phyloP scores from a whole-genome alignment of 169 alveolate genomes.

The Plasmodium inui region DNA sequence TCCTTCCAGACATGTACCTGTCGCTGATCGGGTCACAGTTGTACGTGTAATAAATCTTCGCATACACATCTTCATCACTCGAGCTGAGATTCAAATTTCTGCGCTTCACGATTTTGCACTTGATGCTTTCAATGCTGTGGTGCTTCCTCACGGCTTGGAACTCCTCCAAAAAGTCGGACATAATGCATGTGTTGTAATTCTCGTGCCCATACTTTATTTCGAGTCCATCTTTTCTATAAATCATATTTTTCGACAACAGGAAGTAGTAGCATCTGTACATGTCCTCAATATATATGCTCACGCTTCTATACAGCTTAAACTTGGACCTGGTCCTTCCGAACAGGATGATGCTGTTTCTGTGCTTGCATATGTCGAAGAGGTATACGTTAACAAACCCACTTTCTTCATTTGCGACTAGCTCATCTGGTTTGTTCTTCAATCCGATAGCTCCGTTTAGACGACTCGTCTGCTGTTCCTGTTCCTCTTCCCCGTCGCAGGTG shows the following conservation, averaged over 20 bases:
- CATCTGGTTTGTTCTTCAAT: conserved; percentile 33
- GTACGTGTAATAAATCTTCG: conserved; percentile 43
- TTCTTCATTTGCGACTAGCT: conserved; percentile 26
- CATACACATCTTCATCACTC: conserved; percentile 58
- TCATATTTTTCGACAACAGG: conserved; percentile 25
- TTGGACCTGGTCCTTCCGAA: conserved; percentile 66
- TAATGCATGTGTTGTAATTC: conserved; percentile 25
- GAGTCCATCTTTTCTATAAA: conserved; percentile 25
- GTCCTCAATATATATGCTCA: conserved; percentile 60
- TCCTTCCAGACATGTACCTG: conserved; percentile 13
- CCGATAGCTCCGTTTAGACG: not conserved
- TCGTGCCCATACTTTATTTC: conserved; percentile 28
- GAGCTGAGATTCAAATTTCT: conserved; percentile 35
- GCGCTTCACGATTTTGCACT: conserved; percentile 51
- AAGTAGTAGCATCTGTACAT: conserved; percentile 62
- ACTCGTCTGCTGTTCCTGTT: not conserved
- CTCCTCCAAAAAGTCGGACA: conserved; percentile 52
- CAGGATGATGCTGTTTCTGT: conserved; percentile 58
- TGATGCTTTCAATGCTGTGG: conserved; percentile 52
- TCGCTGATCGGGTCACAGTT: conserved; percentile 57
- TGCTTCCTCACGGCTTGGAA: conserved; percentile 42
- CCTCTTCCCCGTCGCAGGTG: not conserved
- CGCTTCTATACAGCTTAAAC: conserved; percentile 32
- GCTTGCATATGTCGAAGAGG: conserved; percentile 60
- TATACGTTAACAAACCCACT: conserved; percentile 44